Evolutionary conservation across 2,329 filamentous ascomycete genomes (phyloP).

Genomic region (Colletotrichum sidae): DNA sequence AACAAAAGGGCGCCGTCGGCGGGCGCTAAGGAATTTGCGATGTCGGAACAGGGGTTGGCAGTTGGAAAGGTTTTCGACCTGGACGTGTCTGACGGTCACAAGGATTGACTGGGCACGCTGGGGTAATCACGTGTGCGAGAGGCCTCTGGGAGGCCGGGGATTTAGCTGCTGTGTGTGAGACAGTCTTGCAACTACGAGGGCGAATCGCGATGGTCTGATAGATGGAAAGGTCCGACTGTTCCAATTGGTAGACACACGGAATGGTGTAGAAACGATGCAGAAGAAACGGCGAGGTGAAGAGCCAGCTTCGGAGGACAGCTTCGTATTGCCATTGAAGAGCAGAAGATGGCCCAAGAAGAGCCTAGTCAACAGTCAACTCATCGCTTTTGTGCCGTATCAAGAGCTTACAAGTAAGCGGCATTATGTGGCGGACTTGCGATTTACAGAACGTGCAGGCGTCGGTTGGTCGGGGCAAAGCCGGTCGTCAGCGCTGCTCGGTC

Average conservation of each 20-base stretch:
- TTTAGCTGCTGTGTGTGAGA: slow-evolving; percentile 3
- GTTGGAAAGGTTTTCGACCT: slow-evolving; percentile 12
- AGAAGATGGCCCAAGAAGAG: no score
- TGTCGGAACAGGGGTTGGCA: slow-evolving; percentile 27
- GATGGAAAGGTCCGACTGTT: no score
- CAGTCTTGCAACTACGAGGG: slow-evolving; percentile 2
- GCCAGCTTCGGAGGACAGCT: no score
- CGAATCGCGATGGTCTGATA: slow-evolving; percentile 3
- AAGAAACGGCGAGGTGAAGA: neutral
- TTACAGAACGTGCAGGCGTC: no score
- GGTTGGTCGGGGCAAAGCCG: neutral
- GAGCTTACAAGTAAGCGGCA: neutral
- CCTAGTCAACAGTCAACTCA: no score
- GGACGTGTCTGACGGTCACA: neutral
- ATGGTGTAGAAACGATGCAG: neutral
- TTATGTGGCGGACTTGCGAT: no score
- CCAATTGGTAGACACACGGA: no score
- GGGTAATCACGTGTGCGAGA: slow-evolving; percentile 18
- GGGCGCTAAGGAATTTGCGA: slow-evolving; percentile 27
- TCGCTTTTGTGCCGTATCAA: neutral
- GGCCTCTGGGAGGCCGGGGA: neutral
- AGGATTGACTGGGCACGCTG: neutral
- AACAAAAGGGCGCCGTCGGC: slow-evolving; percentile 11
- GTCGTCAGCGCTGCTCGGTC: neutral
- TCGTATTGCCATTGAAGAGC: no score